Percentiles rank a stretch among this genome's conserved stretches.
These are phyloP conservation scores for Verticillium klebahnii DNA, from an alignment of 2,329 filamentous ascomycete genomes.

Conservation along the genomic window DNA sequence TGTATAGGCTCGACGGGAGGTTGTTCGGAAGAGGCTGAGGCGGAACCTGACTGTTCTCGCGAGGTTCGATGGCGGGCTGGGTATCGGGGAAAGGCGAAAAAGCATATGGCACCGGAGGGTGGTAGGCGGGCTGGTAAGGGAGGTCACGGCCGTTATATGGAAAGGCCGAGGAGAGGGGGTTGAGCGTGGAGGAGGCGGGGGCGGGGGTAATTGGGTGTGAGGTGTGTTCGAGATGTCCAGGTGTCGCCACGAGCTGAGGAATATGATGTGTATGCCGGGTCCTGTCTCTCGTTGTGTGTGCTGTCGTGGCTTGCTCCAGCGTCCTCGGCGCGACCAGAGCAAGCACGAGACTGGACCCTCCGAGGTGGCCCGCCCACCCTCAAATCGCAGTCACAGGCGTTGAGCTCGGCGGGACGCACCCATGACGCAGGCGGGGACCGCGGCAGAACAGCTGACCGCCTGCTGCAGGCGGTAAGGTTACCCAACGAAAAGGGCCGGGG, in stretches of 20 bases:
- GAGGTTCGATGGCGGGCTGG: constrained; percentile 1
- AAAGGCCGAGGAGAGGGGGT: background rate
- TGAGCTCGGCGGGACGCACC: background rate
- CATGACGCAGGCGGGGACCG: constrained; percentile 2
- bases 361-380: background rate
- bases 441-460: constrained; percentile 6
- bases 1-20: background rate
- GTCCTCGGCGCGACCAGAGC: background rate
- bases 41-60: background rate
- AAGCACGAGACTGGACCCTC: background rate
- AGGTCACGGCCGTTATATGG: background rate
- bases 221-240: background rate
- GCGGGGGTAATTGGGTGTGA: background rate
- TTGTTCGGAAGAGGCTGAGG: background rate
- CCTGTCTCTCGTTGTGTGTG: background rate
- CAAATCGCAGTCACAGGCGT: background rate
- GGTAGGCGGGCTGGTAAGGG: background rate
- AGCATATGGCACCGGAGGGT: constrained; percentile 9
- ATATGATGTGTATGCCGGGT: background rate
- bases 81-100: constrained; percentile 8
- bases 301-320: background rate
- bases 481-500: constrained; percentile 15
- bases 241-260: background rate
- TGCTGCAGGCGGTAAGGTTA: background rate
- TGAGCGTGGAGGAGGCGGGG: background rate